Evolutionary conservation across 768 basidiomycete species (phyloP).

Genomic region (Pulveroboletus ravenelii): DNA sequence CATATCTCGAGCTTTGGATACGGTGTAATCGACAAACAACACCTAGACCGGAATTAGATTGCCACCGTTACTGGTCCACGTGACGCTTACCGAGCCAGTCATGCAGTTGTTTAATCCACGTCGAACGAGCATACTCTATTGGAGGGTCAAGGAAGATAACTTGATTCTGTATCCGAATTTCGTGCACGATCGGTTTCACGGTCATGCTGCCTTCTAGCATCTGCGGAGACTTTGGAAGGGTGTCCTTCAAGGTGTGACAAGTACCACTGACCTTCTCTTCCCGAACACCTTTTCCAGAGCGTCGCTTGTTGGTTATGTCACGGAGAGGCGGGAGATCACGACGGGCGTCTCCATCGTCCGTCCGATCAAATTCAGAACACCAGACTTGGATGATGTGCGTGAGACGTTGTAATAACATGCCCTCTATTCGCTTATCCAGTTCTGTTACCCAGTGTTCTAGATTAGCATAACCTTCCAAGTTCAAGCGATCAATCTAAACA

Average conservation of each 20-base stretch:
- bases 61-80: not conserved
- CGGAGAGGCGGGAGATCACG: slow-evolving; percentile 48
- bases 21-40: slow-evolving; percentile 82
- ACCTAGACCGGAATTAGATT: slow-evolving; percentile 38
- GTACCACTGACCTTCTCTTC: slow-evolving; percentile 65
- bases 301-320: slow-evolving; percentile 59
- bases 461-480: slow-evolving; percentile 93
- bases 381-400: slow-evolving; percentile 77
- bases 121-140: slow-evolving; percentile 87
- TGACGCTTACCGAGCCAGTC: slow-evolving; percentile 68
- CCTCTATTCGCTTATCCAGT: slow-evolving; percentile 79
- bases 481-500: slow-evolving; percentile 81
- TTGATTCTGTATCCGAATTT: slow-evolving; percentile 97
- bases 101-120: slow-evolving; percentile 87
- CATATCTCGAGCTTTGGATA: slow-evolving; percentile 94
- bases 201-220: slow-evolving; percentile 69
- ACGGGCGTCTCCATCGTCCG: slow-evolving; percentile 62
- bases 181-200: slow-evolving; percentile 85
- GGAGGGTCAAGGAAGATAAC: slow-evolving; percentile 98
- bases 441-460: slow-evolving; percentile 89
- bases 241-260: not conserved
- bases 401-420: slow-evolving; percentile 70
- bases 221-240: slow-evolving; percentile 33
- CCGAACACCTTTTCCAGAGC: slow-evolving; percentile 65
- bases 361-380: slow-evolving; percentile 81